Base-by-base conservation (phyloP, 208 protist genomes). In the Trypanosoma conorhini region DNA sequence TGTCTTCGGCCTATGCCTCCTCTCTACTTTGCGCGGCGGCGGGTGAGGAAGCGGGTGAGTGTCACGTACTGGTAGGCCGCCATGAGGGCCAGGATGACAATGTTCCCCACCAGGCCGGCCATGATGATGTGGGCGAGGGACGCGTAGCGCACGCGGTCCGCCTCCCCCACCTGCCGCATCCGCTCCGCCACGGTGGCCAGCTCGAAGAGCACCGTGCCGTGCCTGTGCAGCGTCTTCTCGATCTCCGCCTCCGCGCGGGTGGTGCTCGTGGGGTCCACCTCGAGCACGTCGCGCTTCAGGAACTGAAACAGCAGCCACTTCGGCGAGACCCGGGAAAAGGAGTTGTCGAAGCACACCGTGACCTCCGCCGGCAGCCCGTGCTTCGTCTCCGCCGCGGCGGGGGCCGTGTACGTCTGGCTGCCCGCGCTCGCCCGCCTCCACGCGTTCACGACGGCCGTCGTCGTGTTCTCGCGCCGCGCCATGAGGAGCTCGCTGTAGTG, bases 291-390 rank as follows among this genome's bases (percentile, higher is more conserved):
- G 58, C 74, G 79, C 73, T 87, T 88, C 57, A 86, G 56, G 33
- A 91, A 68, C 46, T 71, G 74, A 72, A 88, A 88, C 62, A 62
- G 42, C 24, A 88, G 68, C 86, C 86, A 91, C 81, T 88, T 91
- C 7, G 86, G 86, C n/a, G 82, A 86, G 51, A 80, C 0, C 4
- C 68, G 70, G 15, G 86, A 87, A 72, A 89, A 87, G 59, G 57
- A 71, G 77, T 91, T 91, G 83, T 88, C 76, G 66, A 91, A 87
- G 74, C 86, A 91, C 48, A 91, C 64, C 0, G 79, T 76, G 26
- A 91, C 73, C 57, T 88, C 83, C n/a, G 77, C 74, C 15, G 86
- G 86, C 40, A 91, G 62, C 21, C 86, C 86, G 67, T 91, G 86
- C 44, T 81, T 83, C 24, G 83, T 87, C 62, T 72, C 72, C 28